Conservation (phyloP, 345 rosid genomes). For the Pistacia integerrima region DNA sequence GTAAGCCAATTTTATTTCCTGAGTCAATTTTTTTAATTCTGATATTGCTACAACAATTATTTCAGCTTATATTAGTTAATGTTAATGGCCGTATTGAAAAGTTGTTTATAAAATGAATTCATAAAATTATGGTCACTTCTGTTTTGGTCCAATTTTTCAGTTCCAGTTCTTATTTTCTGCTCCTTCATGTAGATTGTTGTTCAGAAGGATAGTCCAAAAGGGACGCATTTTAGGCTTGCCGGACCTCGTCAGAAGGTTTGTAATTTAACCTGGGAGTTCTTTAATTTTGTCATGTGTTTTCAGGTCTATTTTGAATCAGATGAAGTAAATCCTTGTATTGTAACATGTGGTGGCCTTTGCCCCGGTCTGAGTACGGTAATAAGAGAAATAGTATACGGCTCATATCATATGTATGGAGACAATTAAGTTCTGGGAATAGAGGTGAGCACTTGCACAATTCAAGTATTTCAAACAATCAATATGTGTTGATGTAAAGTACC, state of each 20-base stretch:
- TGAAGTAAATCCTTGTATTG: constrained; percentile 82
- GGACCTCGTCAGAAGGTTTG: constrained; percentile 89
- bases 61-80: no score
- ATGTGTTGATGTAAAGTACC: neutral
- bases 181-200: constrained; percentile 58
- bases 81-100: no score
- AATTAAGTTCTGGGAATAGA: constrained; percentile 74
- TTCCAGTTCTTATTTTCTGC: neutral
- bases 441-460: constrained; percentile 41
- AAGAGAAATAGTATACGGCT: constrained; percentile 80
- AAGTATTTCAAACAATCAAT: neutral
- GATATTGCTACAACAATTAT: no score
- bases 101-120: no score
- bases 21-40: neutral
- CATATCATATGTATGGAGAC: constrained; percentile 80
- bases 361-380: constrained; percentile 88
- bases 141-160: neutral
- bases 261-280: neutral
- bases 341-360: constrained; percentile 94
- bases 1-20: constrained; percentile 29
- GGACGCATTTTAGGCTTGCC: constrained; percentile 85
- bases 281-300: neutral
- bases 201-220: constrained; percentile 75
- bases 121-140: no score
- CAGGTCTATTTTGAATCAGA: constrained; percentile 78